Conservation (phyloP, 306 rosid genomes). For the Casuarina equisetifolia region DNA sequence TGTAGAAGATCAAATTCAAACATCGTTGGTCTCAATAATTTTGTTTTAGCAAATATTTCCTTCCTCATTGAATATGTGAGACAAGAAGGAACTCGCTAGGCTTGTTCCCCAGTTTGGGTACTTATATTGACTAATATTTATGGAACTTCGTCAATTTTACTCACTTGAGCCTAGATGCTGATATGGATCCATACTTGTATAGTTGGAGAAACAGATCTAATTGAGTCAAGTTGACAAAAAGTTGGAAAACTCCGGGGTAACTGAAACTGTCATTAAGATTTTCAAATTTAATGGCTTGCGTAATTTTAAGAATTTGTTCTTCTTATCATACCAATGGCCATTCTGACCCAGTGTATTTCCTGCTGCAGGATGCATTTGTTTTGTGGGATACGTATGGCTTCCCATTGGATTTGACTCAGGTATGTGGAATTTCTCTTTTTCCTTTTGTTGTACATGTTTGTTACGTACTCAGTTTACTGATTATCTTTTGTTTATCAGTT, state of each 20-base stretch:
- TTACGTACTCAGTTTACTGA: slow-evolving; percentile 10
- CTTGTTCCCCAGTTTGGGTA: not conserved
- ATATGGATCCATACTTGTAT: not conserved
- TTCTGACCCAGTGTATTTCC: slow-evolving; percentile 34
- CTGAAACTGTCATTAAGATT: slow-evolving; percentile 1
- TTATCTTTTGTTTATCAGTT: slow-evolving; percentile 50
- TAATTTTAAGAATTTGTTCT: not conserved
- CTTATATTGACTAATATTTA: not conserved
- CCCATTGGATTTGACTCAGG: slow-evolving; percentile 98
- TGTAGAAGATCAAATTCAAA: not conserved
- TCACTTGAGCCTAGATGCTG: not conserved
- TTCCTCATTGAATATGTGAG: not conserved
- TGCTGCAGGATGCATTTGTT: slow-evolving; percentile 84
- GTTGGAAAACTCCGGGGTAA: not conserved
- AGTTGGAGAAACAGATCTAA: not conserved
- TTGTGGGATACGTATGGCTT: slow-evolving; percentile 97
- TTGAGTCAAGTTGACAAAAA: not conserved
- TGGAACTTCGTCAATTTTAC: not conserved
- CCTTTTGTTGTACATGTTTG: not conserved
- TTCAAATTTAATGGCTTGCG: not conserved
- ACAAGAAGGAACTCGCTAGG: not conserved
- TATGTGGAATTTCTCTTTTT: slow-evolving; percentile 30
- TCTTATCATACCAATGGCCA: slow-evolving; percentile 12
- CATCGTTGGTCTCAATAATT: not conserved
- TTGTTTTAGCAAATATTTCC: not conserved